Percentiles rank a stretch among this genome's conserved stretches.
Conservation (phyloP, 768 basidiomycete genomes). For the Sarcodon sp. region DNA sequence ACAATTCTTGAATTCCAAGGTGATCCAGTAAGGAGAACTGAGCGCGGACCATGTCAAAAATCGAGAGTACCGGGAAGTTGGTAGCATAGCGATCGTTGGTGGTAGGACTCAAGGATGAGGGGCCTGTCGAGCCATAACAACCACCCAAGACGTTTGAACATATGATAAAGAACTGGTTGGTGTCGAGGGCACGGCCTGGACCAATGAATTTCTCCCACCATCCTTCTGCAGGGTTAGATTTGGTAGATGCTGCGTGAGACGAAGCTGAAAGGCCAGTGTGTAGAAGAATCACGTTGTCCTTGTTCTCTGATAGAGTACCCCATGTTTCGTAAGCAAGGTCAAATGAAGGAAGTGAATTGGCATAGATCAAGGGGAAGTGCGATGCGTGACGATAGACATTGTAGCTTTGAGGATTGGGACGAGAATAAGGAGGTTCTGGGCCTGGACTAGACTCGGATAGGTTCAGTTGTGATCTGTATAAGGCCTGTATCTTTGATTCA, state of each 20-base stretch:
- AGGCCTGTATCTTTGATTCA: slow-evolving; percentile 37
- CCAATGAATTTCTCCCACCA: slow-evolving; percentile 99
- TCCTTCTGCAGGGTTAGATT: slow-evolving; percentile 65
- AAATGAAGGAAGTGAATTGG: slow-evolving; percentile 47
- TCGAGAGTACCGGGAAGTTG: slow-evolving; percentile 78
- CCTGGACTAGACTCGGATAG: slow-evolving; percentile 31
- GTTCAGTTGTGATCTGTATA: slow-evolving; percentile 11
- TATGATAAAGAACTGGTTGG: slow-evolving; percentile 81
- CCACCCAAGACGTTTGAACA: slow-evolving; percentile 97
- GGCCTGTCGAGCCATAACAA: slow-evolving; percentile 96
- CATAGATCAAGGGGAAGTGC: slow-evolving; percentile 55
- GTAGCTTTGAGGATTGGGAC: slow-evolving; percentile 69
- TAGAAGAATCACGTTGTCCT: slow-evolving; percentile 85
- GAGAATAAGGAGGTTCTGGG: slow-evolving; percentile 74
- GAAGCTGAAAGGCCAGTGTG: slow-evolving; percentile 96
- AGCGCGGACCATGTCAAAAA: slow-evolving; percentile 96
- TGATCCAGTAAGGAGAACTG: slow-evolving; percentile 82
- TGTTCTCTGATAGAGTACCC: slow-evolving; percentile 70
- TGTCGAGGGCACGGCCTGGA: slow-evolving; percentile 88
- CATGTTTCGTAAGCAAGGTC: slow-evolving; percentile 97
- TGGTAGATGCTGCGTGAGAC: slow-evolving; percentile 83
- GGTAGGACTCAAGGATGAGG: slow-evolving; percentile 66
- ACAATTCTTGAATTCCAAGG: slow-evolving; percentile 72
- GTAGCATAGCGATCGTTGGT: slow-evolving; percentile 69
- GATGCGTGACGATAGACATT: slow-evolving; percentile 44